phyloP scores from a whole-genome alignment of 768 basidiomycete genomes.

The Trametes meyenii region DNA sequence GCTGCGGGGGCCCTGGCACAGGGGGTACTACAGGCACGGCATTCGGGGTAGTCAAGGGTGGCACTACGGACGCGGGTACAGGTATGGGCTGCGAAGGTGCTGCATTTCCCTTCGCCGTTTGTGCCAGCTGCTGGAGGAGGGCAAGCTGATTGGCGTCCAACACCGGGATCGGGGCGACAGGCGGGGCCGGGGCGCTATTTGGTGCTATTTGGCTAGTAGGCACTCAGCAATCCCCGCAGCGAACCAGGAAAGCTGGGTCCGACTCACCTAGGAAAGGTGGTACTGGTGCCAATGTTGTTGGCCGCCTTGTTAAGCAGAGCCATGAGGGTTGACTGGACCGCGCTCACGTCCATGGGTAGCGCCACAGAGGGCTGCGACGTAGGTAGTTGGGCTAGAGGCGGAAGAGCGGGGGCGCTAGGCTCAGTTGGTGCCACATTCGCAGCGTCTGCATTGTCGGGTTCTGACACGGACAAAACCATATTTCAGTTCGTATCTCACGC shows the following conservation, averaged over 20 bases:
- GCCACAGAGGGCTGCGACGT: constrained; percentile 35
- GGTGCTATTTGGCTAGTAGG: constrained; percentile 59
- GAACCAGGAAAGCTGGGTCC: background rate
- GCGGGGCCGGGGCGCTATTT: constrained; percentile 46
- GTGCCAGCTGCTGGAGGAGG: constrained; percentile 76
- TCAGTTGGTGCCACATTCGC: constrained; percentile 26
- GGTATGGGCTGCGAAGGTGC: constrained; percentile 31
- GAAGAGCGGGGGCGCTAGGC: constrained; percentile 23
- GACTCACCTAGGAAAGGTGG: constrained; percentile 44
- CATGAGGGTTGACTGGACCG: constrained; percentile 67
- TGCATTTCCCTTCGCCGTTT: constrained; percentile 47
- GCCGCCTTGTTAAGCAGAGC: constrained; percentile 73
- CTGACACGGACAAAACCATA: constrained; percentile 62
- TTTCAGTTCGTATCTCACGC: constrained; percentile 72
- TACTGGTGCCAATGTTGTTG: constrained; percentile 38
- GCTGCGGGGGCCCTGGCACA: constrained; percentile 30
- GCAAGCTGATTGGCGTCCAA: constrained; percentile 64
- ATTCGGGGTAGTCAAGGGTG: constrained; percentile 32
- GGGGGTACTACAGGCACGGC: constrained; percentile 35
- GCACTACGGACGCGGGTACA: constrained; percentile 36
- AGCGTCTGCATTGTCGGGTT: constrained; percentile 40
- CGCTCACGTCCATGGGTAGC: constrained; percentile 30
- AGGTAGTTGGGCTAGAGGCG: constrained; percentile 20
- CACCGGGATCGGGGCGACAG: constrained; percentile 36
- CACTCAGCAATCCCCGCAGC: constrained; percentile 14